Percentiles rank a stretch among this genome's conserved stretches.
Conservation (phyloP, 306 rosid species). For the Lablab purpureus region DNA sequence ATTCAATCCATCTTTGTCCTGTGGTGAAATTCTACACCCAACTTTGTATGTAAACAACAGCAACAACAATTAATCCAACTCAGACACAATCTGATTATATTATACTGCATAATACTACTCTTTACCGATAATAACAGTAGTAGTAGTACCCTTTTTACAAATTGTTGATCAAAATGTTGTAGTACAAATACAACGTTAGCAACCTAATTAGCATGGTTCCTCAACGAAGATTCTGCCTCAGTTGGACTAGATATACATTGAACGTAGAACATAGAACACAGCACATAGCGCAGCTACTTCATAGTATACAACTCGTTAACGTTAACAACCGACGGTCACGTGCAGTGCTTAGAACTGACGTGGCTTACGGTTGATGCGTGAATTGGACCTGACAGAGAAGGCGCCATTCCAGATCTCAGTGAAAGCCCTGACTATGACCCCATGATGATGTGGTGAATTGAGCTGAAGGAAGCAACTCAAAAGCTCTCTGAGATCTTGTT, state of each 20-base stretch:
- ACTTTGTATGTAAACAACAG: background rate
- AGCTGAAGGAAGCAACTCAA: constrained; percentile 85
- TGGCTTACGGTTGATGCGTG: constrained; percentile 56
- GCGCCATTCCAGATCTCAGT: constrained; percentile 95
- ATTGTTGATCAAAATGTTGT: constrained; percentile 34
- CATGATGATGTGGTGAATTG: constrained; percentile 82
- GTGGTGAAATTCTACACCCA: background rate
- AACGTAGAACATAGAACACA: constrained; percentile 2
- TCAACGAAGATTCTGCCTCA: constrained; percentile 17
- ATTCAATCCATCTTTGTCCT: background rate
- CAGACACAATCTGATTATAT: background rate
- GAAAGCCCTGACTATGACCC: constrained; percentile 81
- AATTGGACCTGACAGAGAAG: constrained; percentile 53
- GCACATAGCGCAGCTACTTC: constrained; percentile 13
- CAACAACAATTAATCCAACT: background rate
- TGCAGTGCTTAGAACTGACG: constrained; percentile 52
- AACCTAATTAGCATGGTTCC: constrained; percentile 20
- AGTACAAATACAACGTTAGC: constrained; percentile 26
- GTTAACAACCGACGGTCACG: constrained; percentile 13
- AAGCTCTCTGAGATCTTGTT: constrained; percentile 79
- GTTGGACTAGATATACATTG: constrained; percentile 7
- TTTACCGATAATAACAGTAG: constrained; percentile 1
- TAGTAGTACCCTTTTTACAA: constrained; percentile 32
- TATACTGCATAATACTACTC: background rate
- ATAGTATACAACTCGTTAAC: constrained; percentile 25